Conservation (phyloP, 371 early-diverging fungal species). For the Saksenaea oblongispora region DNA sequence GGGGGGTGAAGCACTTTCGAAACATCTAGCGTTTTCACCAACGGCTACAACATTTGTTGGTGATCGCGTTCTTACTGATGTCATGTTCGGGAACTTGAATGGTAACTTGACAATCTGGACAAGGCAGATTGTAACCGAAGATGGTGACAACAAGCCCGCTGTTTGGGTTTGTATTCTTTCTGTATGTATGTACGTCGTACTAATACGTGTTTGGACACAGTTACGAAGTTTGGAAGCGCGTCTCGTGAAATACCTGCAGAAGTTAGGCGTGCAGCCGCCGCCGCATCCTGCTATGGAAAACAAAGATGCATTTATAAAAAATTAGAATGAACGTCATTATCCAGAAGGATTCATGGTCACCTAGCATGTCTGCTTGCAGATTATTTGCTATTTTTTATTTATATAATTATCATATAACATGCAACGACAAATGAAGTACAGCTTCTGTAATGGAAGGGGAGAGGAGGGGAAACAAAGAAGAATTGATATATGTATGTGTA, state of each 20-base stretch:
- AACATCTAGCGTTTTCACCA: slow-evolving; percentile 29
- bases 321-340: not conserved
- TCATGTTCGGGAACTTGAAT: slow-evolving; percentile 79
- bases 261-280: slow-evolving; percentile 31
- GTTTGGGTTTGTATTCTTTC: slow-evolving; percentile 36
- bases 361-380: too few species aligned
- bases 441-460: too few species aligned
- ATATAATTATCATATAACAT: too few species aligned
- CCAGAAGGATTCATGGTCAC: too few species aligned
- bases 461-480: too few species aligned
- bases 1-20: slow-evolving; percentile 63
- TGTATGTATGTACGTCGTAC: not conserved
- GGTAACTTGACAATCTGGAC: slow-evolving; percentile 79
- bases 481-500: too few species aligned
- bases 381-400: too few species aligned
- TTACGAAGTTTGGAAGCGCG: slow-evolving; percentile 55
- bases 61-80: slow-evolving; percentile 88
- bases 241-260: slow-evolving; percentile 35
- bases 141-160: slow-evolving; percentile 85
- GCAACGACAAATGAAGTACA: too few species aligned
- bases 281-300: slow-evolving; percentile 18
- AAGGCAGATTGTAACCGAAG: slow-evolving; percentile 65
- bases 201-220: slow-evolving; percentile 18
- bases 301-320: not conserved
- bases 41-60: slow-evolving; percentile 78